Percentiles rank a stretch among this genome's conserved stretches.
These are phyloP conservation scores for Lipomyces sp. DNA, from an alignment of 805 yeast genomes.

Conservation along the genomic window DNA sequence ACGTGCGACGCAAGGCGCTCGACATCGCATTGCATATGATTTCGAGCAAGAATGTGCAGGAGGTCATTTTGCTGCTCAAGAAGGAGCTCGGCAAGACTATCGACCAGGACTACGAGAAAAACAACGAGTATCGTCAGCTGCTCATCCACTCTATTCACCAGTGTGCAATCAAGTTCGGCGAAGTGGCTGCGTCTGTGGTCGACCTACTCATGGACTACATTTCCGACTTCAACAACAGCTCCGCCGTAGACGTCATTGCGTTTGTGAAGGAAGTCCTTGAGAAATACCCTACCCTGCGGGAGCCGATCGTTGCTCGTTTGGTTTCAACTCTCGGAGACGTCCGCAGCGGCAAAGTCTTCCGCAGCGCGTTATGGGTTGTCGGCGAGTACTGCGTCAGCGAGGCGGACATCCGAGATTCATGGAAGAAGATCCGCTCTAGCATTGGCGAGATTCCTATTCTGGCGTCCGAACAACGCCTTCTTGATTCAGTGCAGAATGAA, in stretches of 20 bases:
- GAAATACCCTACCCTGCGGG: conserved; percentile 77
- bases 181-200: conserved; percentile 88
- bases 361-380: conserved; percentile 92
- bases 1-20: conserved; percentile 84
- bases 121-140: conserved; percentile 81
- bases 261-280: conserved; percentile 94
- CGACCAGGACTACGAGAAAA: conserved; percentile 67
- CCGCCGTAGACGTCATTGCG: conserved; percentile 86
- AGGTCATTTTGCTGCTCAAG: conserved; percentile 84
- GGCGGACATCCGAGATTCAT: conserved; percentile 69
- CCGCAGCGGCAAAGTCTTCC: conserved; percentile 83
- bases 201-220: conserved; percentile 82
- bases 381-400: conserved; percentile 86
- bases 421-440: conserved; percentile 79
- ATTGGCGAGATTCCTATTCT: conserved; percentile 90
- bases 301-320: conserved; percentile 60
- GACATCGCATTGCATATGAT: conserved; percentile 78
- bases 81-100: conserved; percentile 82
- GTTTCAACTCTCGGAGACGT: conserved; percentile 59
- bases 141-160: conserved; percentile 84
- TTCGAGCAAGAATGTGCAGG: conserved; percentile 86
- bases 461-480: conserved; percentile 59
- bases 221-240: conserved; percentile 74
- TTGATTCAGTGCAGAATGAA: conserved; percentile 40
- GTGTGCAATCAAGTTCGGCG: conserved; percentile 82